Conservation (phyloP, 768 basidiomycete genomes). For the Cyclocybe cylindracea region DNA sequence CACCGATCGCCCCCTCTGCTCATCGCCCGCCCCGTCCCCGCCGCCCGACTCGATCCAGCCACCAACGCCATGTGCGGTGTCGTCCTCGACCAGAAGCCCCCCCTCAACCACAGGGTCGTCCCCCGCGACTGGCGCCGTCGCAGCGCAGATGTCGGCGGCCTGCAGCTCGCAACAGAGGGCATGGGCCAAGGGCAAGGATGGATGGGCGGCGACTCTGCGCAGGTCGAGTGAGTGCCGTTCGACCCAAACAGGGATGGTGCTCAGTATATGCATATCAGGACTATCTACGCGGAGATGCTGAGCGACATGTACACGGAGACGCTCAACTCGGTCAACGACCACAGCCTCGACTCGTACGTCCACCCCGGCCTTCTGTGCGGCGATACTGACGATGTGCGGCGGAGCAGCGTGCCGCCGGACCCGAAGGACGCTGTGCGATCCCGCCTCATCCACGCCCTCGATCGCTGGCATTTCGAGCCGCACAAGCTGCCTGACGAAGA, state of each 20-base stretch:
- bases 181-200: constrained; percentile 69
- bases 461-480: constrained; percentile 91
- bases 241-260: neutral
- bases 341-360: constrained; percentile 44
- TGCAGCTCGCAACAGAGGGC: constrained; percentile 74
- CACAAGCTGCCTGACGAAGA: constrained; percentile 82
- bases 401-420: constrained; percentile 33
- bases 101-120: constrained; percentile 6
- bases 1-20: neutral
- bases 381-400: neutral
- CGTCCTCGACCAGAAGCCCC: constrained; percentile 4
- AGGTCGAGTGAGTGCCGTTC: constrained; percentile 47
- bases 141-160: constrained; percentile 89
- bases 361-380: neutral
- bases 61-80: constrained; percentile 14
- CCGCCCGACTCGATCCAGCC: neutral
- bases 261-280: constrained; percentile 27
- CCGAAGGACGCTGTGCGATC: constrained; percentile 51
- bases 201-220: constrained; percentile 52
- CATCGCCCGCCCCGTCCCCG: neutral
- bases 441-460: constrained; percentile 66
- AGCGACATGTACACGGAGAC: constrained; percentile 87
- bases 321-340: constrained; percentile 65
- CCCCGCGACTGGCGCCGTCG: constrained; percentile 45
- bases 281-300: constrained; percentile 78